Base-by-base conservation (phyloP, 257 asterid genomes). In the Solanum corneliomulleri region DNA sequence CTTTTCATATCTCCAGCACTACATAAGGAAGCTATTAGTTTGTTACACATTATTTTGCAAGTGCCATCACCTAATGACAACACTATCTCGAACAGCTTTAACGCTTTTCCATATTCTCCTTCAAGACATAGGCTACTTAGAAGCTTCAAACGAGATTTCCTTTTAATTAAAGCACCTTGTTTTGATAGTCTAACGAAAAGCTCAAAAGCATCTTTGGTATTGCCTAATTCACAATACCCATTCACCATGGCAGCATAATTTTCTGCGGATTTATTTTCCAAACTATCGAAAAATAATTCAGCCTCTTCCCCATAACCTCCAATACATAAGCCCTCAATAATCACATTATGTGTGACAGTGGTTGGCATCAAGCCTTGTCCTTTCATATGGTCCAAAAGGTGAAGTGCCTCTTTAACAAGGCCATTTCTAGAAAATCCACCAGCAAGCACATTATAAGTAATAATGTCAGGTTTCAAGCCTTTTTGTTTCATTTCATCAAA, bases 321-420 rank as follows among this genome's bases (percentile, higher is more conserved):
- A 2, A 85, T 39, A 87, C 94, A 96, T 58, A 96, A 91, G 89
- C 99, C 98, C 92, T 92, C 94, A 83, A 96, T 93, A 72, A 96
- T 92, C 91, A 93, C 87, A 90, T 91, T 93, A 86, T 93, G 91
- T 25, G 98, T 95, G 66, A 87, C 91, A 23, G 89, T 69, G 87
- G 86, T 91, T 47, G 99, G 98, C 6, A 49, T 78, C 87, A 93
- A 84, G 78, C 95, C 94, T 87, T 89, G 91, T n/a, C 16, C 70
- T 87, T 89, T 93, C 97, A 96, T 94, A 56, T 33, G 83, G 68
- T 92, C 92, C 56, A 96, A 88, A 89, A 94, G 92, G 77, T 44
- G 39, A 86, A 80, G 39, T 39, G 92, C 91, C 89, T 89, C 88
- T 25, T 92, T 76, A 71, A 84, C 74, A 42, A 76, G 88, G 82